Percentiles rank a stretch among this genome's conserved stretches.
Evolutionary conservation across 768 basidiomycete species (phyloP).

Genomic region (Lentinula sp.): DNA sequence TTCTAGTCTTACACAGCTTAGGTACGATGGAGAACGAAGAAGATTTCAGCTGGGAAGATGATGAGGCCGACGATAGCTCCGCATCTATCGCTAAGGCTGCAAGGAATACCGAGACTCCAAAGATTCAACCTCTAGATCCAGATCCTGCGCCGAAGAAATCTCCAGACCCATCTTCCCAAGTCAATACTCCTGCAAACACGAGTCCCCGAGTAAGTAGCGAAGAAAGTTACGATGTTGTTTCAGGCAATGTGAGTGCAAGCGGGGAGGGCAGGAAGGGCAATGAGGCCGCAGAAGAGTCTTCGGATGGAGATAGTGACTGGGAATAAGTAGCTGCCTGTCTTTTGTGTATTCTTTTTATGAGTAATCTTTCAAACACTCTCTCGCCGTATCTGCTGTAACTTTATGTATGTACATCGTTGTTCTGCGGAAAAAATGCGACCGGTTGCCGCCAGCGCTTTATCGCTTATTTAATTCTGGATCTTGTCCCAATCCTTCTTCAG

Average conservation of each 20-base stretch:
- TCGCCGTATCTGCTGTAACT: neutral
- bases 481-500: too few relatives aligned
- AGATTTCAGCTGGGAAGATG: slow-evolving; percentile 47
- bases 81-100: neutral
- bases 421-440: neutral
- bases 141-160: slow-evolving; percentile 14
- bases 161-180: slow-evolving; percentile 30
- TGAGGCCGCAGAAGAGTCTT: neutral
- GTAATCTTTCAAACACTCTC: neutral
- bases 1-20: slow-evolving; percentile 16
- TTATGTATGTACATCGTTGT: neutral
- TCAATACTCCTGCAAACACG: slow-evolving; percentile 26
- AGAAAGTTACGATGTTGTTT: slow-evolving; percentile 65
- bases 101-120: neutral
- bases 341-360: neutral
- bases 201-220: slow-evolving; percentile 57
- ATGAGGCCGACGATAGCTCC: slow-evolving; percentile 3
- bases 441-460: neutral
- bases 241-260: slow-evolving; percentile 41
- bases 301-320: slow-evolving; percentile 6
- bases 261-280: slow-evolving; percentile 25
- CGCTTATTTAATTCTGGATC: neutral
- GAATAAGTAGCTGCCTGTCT: neutral
- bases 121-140: neutral
- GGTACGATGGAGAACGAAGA: slow-evolving; percentile 72